These are phyloP conservation scores for Ceratonia siliqua DNA, from an alignment of 306 rosid genomes.

Conservation along the genomic window DNA sequence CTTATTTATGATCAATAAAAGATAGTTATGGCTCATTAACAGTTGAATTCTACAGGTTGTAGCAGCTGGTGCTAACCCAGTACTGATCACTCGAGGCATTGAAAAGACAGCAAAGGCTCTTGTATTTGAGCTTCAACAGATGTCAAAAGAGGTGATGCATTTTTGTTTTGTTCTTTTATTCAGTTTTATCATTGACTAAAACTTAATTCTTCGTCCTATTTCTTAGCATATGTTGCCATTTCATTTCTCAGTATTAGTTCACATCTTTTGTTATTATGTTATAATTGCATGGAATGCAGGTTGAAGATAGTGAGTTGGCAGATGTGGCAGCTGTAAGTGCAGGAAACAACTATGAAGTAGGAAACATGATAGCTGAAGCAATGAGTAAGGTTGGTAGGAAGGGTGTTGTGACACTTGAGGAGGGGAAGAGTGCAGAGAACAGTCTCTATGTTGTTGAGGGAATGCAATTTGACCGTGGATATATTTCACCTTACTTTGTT, in stretches of 20 bases:
- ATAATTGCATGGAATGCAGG: conserved; percentile 54
- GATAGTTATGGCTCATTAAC: background rate
- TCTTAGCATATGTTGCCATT: background rate
- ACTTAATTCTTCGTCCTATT: background rate
- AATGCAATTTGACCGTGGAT: conserved; percentile 99
- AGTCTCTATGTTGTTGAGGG: conserved; percentile 93
- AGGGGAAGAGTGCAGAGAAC: conserved; percentile 98
- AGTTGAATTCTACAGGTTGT: conserved; percentile 62
- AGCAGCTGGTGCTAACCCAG: conserved; percentile 99
- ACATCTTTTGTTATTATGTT: background rate
- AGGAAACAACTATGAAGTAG: conserved; percentile 91
- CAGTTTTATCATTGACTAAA: background rate
- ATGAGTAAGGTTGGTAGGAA: conserved; percentile 95
- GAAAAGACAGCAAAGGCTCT: conserved; percentile 88
- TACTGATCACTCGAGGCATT: conserved; percentile 93
- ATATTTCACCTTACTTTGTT: conserved; percentile 94
- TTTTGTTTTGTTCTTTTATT: background rate
- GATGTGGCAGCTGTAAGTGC: conserved; percentile 99
- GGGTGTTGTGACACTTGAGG: conserved; percentile 99
- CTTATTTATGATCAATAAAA: background rate
- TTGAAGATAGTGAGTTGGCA: conserved; percentile 94
- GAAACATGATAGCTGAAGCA: conserved; percentile 98
- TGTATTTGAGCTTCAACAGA: conserved; percentile 72
- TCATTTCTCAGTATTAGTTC: background rate
- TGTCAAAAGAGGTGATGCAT: conserved; percentile 81